phyloP scores from a whole-genome alignment of 495 filamentous ascomycete species.

The Penicillium longicatenatum region DNA sequence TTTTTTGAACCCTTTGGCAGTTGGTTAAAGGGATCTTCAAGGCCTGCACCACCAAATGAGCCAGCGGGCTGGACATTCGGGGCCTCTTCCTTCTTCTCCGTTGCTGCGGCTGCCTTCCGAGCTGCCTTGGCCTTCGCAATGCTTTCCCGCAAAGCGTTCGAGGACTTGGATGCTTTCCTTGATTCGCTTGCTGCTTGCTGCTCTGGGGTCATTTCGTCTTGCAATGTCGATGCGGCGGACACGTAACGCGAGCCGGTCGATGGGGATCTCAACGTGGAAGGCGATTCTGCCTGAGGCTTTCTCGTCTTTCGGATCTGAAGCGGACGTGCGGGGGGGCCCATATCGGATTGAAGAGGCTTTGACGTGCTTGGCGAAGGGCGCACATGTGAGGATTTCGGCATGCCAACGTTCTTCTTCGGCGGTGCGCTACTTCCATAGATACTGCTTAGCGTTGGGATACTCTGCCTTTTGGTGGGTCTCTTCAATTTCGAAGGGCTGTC shows the following conservation, averaged over 20 bases:
- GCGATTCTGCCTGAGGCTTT: constrained; percentile 31
- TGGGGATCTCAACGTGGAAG: constrained; percentile 30
- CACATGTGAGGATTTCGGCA: constrained; percentile 50
- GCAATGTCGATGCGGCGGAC: constrained; percentile 34
- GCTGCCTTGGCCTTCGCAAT: constrained; percentile 95
- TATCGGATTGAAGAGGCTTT: constrained; percentile 50
- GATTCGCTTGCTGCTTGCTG: constrained; percentile 35
- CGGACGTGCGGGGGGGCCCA: constrained; percentile 47
- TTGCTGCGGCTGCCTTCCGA: constrained; percentile 58
- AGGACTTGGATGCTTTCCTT: constrained; percentile 65
- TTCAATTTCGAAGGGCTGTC: constrained; percentile 35
- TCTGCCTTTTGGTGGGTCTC: constrained; percentile 27
- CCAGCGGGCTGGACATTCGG: constrained; percentile 29
- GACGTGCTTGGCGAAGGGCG: constrained; percentile 56
- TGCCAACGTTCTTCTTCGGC: constrained; percentile 40
- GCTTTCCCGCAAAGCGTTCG: constrained; percentile 79
- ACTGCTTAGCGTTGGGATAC: constrained; percentile 11
- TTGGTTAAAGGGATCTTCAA: constrained; percentile 70
- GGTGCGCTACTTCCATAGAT: constrained; percentile 11
- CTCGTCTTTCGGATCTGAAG: constrained; percentile 53
- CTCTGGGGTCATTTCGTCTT: constrained; percentile 33
- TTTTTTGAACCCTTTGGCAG: constrained; percentile 61
- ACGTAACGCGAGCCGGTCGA: constrained; percentile 37
- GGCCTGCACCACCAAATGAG: constrained; percentile 45
- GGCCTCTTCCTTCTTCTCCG: constrained; percentile 24